Percentiles rank a stretch among this genome's conserved stretches.
Conservation (phyloP, 129 eudicot species). For the Escallonia rubra region DNA sequence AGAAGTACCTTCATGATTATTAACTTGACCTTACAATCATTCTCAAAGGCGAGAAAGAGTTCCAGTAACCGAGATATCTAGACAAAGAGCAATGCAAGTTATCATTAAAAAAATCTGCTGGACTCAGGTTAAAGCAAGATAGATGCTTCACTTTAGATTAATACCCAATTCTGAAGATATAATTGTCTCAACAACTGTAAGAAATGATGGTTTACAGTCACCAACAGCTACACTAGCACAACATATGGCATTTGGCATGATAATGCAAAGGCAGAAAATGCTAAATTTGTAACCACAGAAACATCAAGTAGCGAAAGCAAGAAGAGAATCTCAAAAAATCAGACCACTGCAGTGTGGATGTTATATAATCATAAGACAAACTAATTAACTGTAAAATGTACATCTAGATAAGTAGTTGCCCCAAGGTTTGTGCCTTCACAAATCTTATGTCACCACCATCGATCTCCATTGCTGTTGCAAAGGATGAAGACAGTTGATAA, state of each 20-base stretch:
- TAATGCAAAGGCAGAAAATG: too few relatives aligned
- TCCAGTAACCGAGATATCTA: slow-evolving; percentile 77
- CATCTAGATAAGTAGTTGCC: too few relatives aligned
- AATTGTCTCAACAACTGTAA: neutral
- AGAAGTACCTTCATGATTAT: slow-evolving; percentile 64
- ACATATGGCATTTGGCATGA: too few relatives aligned
- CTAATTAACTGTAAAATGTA: too few relatives aligned
- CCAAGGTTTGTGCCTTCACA: too few relatives aligned
- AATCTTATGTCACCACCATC: too few relatives aligned
- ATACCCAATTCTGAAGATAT: neutral
- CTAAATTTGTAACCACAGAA: too few relatives aligned
- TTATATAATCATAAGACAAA: too few relatives aligned
- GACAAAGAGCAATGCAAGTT: neutral
- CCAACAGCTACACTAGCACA: too few relatives aligned
- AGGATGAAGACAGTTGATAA: too few relatives aligned
- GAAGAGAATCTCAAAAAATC: neutral
- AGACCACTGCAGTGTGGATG: neutral
- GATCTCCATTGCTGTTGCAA: too few relatives aligned
- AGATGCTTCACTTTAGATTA: neutral
- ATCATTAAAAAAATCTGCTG: neutral
- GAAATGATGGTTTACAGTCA: neutral
- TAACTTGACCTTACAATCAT: slow-evolving; percentile 66
- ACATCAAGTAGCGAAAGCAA: too few relatives aligned
- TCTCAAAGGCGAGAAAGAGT: slow-evolving; percentile 52
- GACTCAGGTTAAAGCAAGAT: neutral